Percentiles rank a stretch among this genome's conserved stretches.
These are phyloP conservation scores for Pulveroboletus sp. DNA, from an alignment of 768 basidiomycete genomes.

Conservation along the genomic window DNA sequence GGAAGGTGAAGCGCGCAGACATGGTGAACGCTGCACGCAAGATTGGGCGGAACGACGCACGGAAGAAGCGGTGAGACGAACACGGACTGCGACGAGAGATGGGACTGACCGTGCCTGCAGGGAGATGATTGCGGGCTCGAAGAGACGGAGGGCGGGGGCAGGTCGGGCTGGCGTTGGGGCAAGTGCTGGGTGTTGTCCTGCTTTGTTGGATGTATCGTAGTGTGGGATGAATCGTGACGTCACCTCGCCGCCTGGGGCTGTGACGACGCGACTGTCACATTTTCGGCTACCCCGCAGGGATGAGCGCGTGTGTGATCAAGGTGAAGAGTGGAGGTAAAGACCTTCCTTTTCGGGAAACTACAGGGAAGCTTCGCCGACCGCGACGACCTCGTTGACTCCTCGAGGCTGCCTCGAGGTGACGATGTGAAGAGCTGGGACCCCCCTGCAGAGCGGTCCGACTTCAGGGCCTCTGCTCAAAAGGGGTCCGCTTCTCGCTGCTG, in stretches of 20 bases:
- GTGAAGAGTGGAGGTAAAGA: slow-evolving; percentile 5
- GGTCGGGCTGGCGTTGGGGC: background rate
- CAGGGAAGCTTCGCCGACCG: slow-evolving; percentile 18
- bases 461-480: slow-evolving; percentile 30
- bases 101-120: slow-evolving; percentile 32
- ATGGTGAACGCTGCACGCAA: slow-evolving; percentile 64
- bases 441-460: slow-evolving; percentile 12
- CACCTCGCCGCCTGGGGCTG: too few species aligned
- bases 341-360: slow-evolving; percentile 13
- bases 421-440: slow-evolving; percentile 29
- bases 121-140: slow-evolving; percentile 76
- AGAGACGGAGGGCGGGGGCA: slow-evolving; percentile 44
- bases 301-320: slow-evolving; percentile 3
- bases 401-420: slow-evolving; percentile 39
- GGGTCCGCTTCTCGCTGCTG: slow-evolving; percentile 11
- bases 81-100: background rate
- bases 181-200: slow-evolving; percentile 4
- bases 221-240: too few species aligned
- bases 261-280: too few species aligned
- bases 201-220: slow-evolving; percentile 1
- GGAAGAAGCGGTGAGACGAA: slow-evolving; percentile 61
- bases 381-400: slow-evolving; percentile 25
- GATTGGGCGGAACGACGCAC: slow-evolving; percentile 63
- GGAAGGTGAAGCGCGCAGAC: slow-evolving; percentile 76
- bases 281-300: background rate